Conservation (phyloP, 2,329 filamentous ascomycete genomes). For the Monosporascus sp. region DNA sequence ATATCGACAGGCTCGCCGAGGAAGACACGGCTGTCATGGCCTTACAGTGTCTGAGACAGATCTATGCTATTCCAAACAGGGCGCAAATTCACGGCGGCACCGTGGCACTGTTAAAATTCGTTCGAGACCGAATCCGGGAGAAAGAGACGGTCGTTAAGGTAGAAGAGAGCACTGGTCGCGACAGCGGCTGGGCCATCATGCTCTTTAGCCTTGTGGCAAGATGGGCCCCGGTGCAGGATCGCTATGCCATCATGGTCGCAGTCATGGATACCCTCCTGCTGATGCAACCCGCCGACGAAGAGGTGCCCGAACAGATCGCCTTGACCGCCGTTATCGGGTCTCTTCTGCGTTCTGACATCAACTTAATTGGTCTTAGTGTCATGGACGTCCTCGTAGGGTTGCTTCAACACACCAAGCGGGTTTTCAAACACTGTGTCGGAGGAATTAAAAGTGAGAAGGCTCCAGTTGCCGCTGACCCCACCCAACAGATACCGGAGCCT, state of each 20-base stretch:
- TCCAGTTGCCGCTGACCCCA: constrained; percentile 23
- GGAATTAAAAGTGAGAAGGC: constrained; percentile 27
- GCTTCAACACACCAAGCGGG: constrained; percentile 73
- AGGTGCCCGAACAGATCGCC: constrained; percentile 67
- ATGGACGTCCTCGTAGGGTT: constrained; percentile 90
- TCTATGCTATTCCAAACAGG: constrained; percentile 78
- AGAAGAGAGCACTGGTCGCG: constrained; percentile 36
- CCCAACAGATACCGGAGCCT: constrained; percentile 41
- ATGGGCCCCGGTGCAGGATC: constrained; percentile 91
- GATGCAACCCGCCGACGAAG: constrained; percentile 63
- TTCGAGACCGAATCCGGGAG: constrained; percentile 54
- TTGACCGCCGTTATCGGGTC: constrained; percentile 75
- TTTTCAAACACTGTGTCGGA: constrained; percentile 59
- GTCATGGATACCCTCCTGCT: constrained; percentile 71
- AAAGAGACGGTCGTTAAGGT: constrained; percentile 48
- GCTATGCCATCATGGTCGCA: constrained; percentile 83
- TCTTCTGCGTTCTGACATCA: constrained; percentile 80
- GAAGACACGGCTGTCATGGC: constrained; percentile 82
- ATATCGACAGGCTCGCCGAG: constrained; percentile 85
- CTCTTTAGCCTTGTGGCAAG: constrained; percentile 74
- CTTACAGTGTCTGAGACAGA: constrained; percentile 77
- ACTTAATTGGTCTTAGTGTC: constrained; percentile 90
- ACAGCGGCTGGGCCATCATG: constrained; percentile 72
- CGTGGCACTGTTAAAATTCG: constrained; percentile 66
- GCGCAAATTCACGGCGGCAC: constrained; percentile 78